Evolutionary conservation across 768 basidiomycete genomes (phyloP), one percentile per base, ranked within the genome.

Genomic region (Boletus rufocinnamomeus): DNA sequence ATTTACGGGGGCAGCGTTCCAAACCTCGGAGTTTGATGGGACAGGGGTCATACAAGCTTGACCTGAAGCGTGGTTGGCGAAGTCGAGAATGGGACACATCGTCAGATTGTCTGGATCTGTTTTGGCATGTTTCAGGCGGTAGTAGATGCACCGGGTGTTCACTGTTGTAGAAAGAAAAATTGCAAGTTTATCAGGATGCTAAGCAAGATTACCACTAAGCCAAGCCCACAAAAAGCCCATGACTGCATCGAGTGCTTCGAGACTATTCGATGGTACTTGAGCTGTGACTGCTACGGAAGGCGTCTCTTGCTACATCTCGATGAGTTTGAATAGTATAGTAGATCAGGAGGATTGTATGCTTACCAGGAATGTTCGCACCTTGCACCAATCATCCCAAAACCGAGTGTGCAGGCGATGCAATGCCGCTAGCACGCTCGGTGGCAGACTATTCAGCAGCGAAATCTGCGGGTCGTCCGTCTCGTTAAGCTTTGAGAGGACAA

Each of bases 111-210:
- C 84, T 30, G 83, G 79, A 64, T 87, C 79, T 13, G 80, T 78
- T 50, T 73, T 77, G 19, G 72, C 68, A 30, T 74, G 66, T 62
- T 77, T 82, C 44, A 87, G 72, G 59, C 82, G 86, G 69, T 85
- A 83, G 71, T 84, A 94, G 23, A 98, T 84, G 69, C 90, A 94
- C 49, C 96, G 85, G 6, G 95, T 98, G 71, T 98, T 98, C 57
- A 97, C 93, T 94, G 65, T 62, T 50, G 37, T 23, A 25, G 21
- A 49, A 44, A 58, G 54, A 57, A 50, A 52, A 28, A 50, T 49
- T 44, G 47, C 48, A 52, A 40, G 57, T 54, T 35, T 32, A 49
- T 19, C 32, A 45, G 11, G 50, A 65, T 28, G 58, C 27, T 14
- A 57, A 35, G n/a, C 35, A 49, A 54, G 50, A 41, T 58, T 63